Evolutionary conservation across 495 filamentous ascomycete species (phyloP).

Genomic region (Astrocystis sublimbata): DNA sequence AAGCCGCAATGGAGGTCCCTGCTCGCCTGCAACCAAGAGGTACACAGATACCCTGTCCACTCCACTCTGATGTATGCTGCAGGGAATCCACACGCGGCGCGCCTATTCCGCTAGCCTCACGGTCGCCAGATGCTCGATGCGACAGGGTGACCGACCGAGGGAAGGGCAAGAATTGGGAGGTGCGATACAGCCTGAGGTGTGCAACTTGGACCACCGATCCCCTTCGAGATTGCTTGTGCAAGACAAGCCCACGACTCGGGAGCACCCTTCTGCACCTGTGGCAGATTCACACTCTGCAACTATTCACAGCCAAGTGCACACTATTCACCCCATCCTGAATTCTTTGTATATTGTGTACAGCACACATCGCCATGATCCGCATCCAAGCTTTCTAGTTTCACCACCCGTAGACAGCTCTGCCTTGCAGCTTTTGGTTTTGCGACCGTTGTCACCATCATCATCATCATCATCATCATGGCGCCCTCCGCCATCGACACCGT

Average conservation of each 20-base stretch:
- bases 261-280: no score
- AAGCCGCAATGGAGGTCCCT: no score
- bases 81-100: neutral
- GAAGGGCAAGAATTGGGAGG: neutral
- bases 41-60: neutral
- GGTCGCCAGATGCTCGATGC: conserved; percentile 1
- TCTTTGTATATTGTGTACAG: neutral
- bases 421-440: no score
- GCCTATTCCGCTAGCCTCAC: conserved; percentile 15
- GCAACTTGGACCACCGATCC: neutral
- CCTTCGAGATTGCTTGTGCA: no score
- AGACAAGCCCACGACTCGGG: no score
- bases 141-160: conserved; percentile 4
- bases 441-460: neutral
- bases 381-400: neutral
- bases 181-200: neutral
- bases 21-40: neutral
- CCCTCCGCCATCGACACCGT: conserved; percentile 42
- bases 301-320: neutral
- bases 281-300: neutral
- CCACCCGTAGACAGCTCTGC: conserved; percentile 1
- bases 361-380: conserved; percentile 9
- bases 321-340: neutral
- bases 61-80: neutral
- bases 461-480: conserved; percentile 36